Base-by-base conservation (phyloP, 2,329 filamentous ascomycete genomes). In the Phyllosticta citrichinensis region DNA sequence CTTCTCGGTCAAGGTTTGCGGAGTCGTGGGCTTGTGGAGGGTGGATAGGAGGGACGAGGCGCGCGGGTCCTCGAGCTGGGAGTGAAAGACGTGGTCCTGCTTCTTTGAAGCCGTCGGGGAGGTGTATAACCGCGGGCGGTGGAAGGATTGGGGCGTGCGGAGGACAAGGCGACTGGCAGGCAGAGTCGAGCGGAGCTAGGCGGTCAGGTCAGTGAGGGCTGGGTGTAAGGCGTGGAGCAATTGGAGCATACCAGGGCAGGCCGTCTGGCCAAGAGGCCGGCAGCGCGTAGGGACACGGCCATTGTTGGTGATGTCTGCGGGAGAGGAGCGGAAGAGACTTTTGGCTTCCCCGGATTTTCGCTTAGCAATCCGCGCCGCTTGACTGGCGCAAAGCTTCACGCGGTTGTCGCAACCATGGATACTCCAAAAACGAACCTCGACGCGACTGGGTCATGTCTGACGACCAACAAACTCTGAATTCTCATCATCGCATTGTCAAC, bases 1-100 rank as follows among this genome's bases (percentile, higher is more conserved):
- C 79, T 96, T 96, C 73, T 97, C 92, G 2, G 89, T 94, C 57
- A 96, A 75, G 2, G 89, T 97, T 75, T 96, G 91, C 0, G 89
- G 83, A 2, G 75, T 74, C 24, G 73, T 71, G 27, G 77, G 67
- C 47, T 69, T 71, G 19, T 74, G 69, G 55, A 72, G 82, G 35
- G 89, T 86, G 51, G 87, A 85, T 65, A 95, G 84, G 64, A 96
- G 83, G 63, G 91, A 86, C 67, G 88, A 84, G 17, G 91, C 77
- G 4, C 75, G 68, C 2, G 81, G 73, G 64, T 81, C 81, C 62
- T 87, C 81, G 61, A 83, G 78, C 70, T 88, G 83, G 2, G 85
- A 81, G 62, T 84, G 83, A 68, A 89, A 89, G 62, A 74, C 71
- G 56, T 62, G 61, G 40, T 67, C 68, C 30, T 61, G 54, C n/a